Evolutionary conservation across 768 basidiomycete genomes (phyloP).

Genomic region (Pseudohyphozyma bogoriensis): DNA sequence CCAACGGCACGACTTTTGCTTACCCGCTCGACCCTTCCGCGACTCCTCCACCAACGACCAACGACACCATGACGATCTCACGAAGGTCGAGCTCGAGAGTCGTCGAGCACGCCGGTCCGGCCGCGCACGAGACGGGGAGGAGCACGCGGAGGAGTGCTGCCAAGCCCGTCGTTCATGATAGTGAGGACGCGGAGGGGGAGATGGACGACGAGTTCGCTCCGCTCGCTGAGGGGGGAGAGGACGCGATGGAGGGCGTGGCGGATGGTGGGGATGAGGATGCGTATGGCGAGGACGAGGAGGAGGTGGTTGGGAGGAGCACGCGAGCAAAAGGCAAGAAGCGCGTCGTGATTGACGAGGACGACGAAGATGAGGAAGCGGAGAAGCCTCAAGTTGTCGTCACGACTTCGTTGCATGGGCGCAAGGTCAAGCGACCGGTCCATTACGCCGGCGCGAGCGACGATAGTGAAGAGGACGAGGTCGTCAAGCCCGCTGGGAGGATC

Average conservation of each 20-base stretch:
- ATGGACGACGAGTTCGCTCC: too few species aligned
- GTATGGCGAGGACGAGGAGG: constrained; percentile 18
- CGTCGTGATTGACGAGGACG: neutral
- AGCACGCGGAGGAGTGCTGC: neutral
- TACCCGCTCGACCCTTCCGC: too few species aligned
- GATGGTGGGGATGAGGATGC: neutral
- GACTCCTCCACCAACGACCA: too few species aligned
- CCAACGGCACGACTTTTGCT: too few species aligned
- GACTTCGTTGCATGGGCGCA: constrained; percentile 1
- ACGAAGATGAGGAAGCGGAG: neutral
- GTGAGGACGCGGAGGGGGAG: neutral
- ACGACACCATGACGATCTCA: too few species aligned
- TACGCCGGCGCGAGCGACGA: neutral
- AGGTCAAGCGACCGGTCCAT: neutral
- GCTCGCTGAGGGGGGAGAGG: neutral
- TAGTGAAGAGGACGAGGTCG: neutral
- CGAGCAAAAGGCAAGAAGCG: neutral
- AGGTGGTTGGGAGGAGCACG: neutral
- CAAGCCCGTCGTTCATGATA: neutral
- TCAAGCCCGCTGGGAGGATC: neutral
- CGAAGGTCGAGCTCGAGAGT: too few species aligned
- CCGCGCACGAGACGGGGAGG: too few species aligned
- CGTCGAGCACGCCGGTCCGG: too few species aligned
- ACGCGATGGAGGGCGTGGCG: neutral
- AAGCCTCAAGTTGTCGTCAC: neutral